These are phyloP conservation scores for Arachis hypogaea DNA, from an alignment of 306 rosid species.

Conservation along the genomic window DNA sequence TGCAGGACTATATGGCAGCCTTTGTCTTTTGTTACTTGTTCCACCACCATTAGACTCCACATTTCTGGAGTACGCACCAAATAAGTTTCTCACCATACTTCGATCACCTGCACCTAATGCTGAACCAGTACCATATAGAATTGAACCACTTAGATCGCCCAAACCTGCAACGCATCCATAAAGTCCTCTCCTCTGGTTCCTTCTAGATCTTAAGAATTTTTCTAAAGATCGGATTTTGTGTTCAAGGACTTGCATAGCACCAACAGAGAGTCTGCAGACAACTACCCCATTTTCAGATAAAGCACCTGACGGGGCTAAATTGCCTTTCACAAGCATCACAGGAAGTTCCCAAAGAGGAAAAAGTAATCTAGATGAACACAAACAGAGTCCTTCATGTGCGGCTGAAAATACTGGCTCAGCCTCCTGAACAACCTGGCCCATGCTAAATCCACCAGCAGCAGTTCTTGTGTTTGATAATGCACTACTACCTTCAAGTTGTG, in stretches of 20 bases:
- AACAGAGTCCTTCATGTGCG: slow-evolving; percentile 96
- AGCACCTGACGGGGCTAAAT: slow-evolving; percentile 57
- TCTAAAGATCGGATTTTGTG: slow-evolving; percentile 80
- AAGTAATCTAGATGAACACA: slow-evolving; percentile 90
- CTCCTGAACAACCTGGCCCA: slow-evolving; percentile 99
- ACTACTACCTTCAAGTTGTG: slow-evolving; percentile 85
- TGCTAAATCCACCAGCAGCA: slow-evolving; percentile 91
- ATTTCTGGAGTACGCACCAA: slow-evolving; percentile 77
- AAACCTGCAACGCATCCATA: slow-evolving; percentile 97
- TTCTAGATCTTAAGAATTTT: slow-evolving; percentile 84
- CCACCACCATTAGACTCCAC: slow-evolving; percentile 73
- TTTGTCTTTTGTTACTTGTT: slow-evolving; percentile 78
- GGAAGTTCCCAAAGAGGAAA: slow-evolving; percentile 99
- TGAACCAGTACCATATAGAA: slow-evolving; percentile 83
- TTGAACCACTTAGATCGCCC: slow-evolving; percentile 88
- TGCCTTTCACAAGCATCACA: slow-evolving; percentile 71
- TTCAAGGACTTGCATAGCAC: slow-evolving; percentile 94
- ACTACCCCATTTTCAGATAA: slow-evolving; percentile 67
- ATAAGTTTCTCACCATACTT: slow-evolving; percentile 82
- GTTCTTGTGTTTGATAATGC: slow-evolving; percentile 85
- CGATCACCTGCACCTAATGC: slow-evolving; percentile 79
- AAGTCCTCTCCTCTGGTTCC: slow-evolving; percentile 94
- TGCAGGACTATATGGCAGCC: slow-evolving; percentile 92
- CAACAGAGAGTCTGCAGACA: slow-evolving; percentile 80
- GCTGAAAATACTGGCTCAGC: slow-evolving; percentile 98